Evolutionary conservation across 805 yeast species (phyloP).

Genomic region (Saccharomycopsis sp.): DNA sequence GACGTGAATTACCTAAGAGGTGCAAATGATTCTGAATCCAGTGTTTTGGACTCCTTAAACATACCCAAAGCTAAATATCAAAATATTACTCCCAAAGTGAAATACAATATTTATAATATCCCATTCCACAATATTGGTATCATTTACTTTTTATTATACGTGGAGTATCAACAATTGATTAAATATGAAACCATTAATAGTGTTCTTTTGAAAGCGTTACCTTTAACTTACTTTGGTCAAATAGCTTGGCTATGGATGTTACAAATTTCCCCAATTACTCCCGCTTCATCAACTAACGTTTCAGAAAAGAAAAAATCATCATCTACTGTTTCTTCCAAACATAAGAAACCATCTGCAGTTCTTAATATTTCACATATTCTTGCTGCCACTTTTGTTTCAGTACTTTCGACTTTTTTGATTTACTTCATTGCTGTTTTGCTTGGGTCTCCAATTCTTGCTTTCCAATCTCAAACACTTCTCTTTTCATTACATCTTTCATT

Average conservation of each 20-base stretch:
- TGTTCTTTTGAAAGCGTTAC: slow-evolving; percentile 12
- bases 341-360: slow-evolving; percentile 13
- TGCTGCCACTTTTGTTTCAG: slow-evolving; percentile 8
- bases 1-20: not conserved
- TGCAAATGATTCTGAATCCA: not conserved
- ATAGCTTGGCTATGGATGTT: slow-evolving; percentile 12
- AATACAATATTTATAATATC: slow-evolving; percentile 17
- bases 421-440: slow-evolving; percentile 41
- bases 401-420: slow-evolving; percentile 22
- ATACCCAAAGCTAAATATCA: not conserved
- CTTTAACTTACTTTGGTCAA: slow-evolving; percentile 15
- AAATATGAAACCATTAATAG: slow-evolving; percentile 14
- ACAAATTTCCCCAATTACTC: not conserved
- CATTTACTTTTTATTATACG: slow-evolving; percentile 15
- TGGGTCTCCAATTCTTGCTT: slow-evolving; percentile 69
- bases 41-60: not conserved
- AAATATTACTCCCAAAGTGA: not conserved
- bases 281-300: too few relatives aligned
- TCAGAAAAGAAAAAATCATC: not conserved
- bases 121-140: slow-evolving; percentile 26
- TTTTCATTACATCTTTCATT: slow-evolving; percentile 53
- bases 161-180: slow-evolving; percentile 15
- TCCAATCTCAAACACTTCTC: slow-evolving; percentile 43
- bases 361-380: slow-evolving; percentile 17
- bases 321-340: not conserved